Conservation (phyloP, 2,329 filamentous ascomycete species). For the Neofusicoccum umdonicola region DNA sequence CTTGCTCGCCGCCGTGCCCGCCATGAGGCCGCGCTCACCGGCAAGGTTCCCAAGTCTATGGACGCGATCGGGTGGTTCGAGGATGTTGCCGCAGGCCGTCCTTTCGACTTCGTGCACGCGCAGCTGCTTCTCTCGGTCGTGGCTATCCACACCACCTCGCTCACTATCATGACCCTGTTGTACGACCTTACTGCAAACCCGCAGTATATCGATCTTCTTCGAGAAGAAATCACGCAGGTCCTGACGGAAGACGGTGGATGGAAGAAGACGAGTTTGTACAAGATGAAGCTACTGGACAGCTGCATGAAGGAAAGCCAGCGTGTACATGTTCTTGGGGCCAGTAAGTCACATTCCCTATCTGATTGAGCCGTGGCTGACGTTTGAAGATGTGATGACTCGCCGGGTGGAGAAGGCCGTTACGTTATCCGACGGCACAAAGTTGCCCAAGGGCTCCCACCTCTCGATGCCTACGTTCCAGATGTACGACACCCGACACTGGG, state of each 20-base stretch:
- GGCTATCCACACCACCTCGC: slow-evolving; percentile 26
- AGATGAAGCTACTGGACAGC: slow-evolving; percentile 34
- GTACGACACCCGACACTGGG: not conserved
- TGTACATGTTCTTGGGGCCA: not conserved
- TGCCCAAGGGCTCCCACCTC: slow-evolving; percentile 24
- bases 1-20: slow-evolving; percentile 22
- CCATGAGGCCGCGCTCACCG: slow-evolving; percentile 19
- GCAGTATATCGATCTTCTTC: slow-evolving; percentile 25
- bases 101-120: slow-evolving; percentile 12
- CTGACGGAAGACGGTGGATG: slow-evolving; percentile 25
- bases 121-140: slow-evolving; percentile 21
- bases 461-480: not conserved
- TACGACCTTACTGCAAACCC: slow-evolving; percentile 25
- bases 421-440: slow-evolving; percentile 28
- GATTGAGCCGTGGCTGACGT: not conserved
- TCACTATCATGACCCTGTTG: slow-evolving; percentile 25
- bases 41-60: slow-evolving; percentile 23
- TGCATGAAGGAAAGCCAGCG: slow-evolving; percentile 35
- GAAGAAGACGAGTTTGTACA: slow-evolving; percentile 29
- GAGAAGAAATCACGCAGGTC: slow-evolving; percentile 27
- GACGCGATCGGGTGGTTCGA: slow-evolving; percentile 25
- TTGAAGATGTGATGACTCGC: not conserved
- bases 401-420: slow-evolving; percentile 23
- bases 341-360: not conserved
- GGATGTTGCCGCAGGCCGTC: slow-evolving; percentile 22